Base-by-base conservation (phyloP, 208 protist species). In the Porcisia deanei region DNA sequence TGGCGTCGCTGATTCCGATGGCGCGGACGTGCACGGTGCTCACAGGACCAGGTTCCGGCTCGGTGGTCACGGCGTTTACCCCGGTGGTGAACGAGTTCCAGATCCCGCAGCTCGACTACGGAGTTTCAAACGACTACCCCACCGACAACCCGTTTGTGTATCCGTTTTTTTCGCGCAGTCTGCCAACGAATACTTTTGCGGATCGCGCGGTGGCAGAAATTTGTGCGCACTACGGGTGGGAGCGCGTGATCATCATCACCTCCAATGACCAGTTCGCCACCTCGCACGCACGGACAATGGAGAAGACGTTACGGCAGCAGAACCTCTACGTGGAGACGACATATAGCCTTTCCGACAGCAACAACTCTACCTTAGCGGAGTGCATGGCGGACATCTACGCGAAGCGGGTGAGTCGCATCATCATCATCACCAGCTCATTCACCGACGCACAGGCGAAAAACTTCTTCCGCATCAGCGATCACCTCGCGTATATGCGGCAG, bases 31-130 rank as follows among this genome's bases (percentile, higher is more conserved):
- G 93, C 73, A 88, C 85, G 7, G 84, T 95, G 45, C 69, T 97
- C 68, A 81, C 85, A 0, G 93, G 93, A 1, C 88, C 91, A 4
- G 93, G 91, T 12, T 84, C 79, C 67, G 73, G 81, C 43, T 76
- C 74, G 64, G 71, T 97, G 39, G 80, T 79, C 20, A 73, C 87
- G 25, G 84, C 91, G 8, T 80, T 97, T 47, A 89, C 84, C 12
- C 93, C 93, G 3, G 85, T 95, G 1, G 81, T 97, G 41, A 97
- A 95, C 76, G 82, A 94, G 79, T 97, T 91, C 76, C 47, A 73
- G 14, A 82, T 93, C 30, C 76, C 90, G 22, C 89, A 93, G 81
- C 43, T 97, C 9, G 93, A 97, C 69, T 97, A 94, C 78, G 85
- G 79, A 60, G 84, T 87, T 20, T 82, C 89, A 1, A 92, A 88